These are phyloP conservation scores for Lipomyces yamanashiensis DNA, from an alignment of 805 yeast genomes.

Conservation along the genomic window DNA sequence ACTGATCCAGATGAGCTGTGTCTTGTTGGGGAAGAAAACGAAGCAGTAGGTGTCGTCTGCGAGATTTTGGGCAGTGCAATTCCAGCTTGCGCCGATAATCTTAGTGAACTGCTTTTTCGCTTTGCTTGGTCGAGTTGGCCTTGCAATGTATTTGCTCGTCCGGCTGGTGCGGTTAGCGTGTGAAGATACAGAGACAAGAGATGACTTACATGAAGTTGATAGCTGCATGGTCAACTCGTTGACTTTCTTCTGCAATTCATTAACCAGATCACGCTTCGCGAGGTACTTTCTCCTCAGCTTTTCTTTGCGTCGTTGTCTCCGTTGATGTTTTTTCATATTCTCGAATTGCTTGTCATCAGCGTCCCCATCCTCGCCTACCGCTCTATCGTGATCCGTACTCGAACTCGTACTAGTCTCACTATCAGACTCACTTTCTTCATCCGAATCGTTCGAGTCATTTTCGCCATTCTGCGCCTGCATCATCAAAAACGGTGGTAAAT, in stretches of 20 bases:
- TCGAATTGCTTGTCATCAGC: slow-evolving; percentile 1
- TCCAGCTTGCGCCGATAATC: slow-evolving; percentile 16
- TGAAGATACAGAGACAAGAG: not conserved
- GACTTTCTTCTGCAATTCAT: slow-evolving; percentile 22
- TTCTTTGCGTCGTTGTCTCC: not conserved
- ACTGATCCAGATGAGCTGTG: slow-evolving; percentile 10
- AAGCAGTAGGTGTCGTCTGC: slow-evolving; percentile 14
- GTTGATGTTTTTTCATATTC: not conserved
- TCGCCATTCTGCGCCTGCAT: slow-evolving; percentile 15
- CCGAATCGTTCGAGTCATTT: slow-evolving; percentile 2
- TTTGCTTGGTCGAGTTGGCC: slow-evolving; percentile 22
- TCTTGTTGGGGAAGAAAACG: slow-evolving; percentile 20
- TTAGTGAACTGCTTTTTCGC: slow-evolving; percentile 25
- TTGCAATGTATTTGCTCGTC: slow-evolving; percentile 21
- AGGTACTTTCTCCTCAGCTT: not conserved
- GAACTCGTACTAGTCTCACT: not conserved
- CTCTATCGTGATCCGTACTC: not conserved
- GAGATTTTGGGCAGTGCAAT: slow-evolving; percentile 31
- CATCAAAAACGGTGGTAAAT: slow-evolving; percentile 26
- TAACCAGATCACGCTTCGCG: slow-evolving; percentile 3
- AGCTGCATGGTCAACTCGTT: slow-evolving; percentile 13
- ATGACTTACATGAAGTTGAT: slow-evolving; percentile 15
- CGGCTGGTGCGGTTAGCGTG: slow-evolving; percentile 10
- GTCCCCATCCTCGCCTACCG: not conserved
- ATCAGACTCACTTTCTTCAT: slow-evolving; percentile 1